phyloP scores from a whole-genome alignment of 257 asterid genomes.

The Catharanthus roseus region DNA sequence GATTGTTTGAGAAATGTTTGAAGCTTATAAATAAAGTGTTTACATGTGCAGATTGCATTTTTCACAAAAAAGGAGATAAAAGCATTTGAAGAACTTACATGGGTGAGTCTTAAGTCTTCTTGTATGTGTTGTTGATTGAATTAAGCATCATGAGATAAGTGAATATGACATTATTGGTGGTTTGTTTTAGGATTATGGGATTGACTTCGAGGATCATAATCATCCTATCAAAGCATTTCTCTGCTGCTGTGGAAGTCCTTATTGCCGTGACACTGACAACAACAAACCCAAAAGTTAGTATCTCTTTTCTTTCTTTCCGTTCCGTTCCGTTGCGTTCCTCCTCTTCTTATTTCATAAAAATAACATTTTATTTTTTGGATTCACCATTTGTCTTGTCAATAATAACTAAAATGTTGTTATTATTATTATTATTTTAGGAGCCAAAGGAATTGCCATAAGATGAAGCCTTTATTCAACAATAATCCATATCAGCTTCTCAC shows the following conservation, averaged over 20 bases:
- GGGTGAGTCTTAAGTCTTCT: too few species aligned
- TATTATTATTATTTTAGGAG: constrained; percentile 5
- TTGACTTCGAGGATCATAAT: constrained; percentile 43
- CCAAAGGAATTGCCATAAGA: background rate
- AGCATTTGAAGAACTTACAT: constrained; percentile 69
- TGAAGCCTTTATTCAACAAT: background rate
- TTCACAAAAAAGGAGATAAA: constrained; percentile 62
- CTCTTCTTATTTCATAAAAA: background rate
- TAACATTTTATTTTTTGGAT: background rate
- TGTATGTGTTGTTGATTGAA: too few species aligned
- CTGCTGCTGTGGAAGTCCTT: constrained; percentile 52
- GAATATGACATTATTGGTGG: too few species aligned
- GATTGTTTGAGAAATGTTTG: constrained; percentile 5
- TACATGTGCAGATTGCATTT: constrained; percentile 57
- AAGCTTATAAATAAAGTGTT: background rate
- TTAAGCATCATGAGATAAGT: too few species aligned
- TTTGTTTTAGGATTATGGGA: constrained; percentile 58
- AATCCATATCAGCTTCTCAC: too few species aligned
- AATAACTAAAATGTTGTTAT: too few species aligned
- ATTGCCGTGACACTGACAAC: constrained; percentile 50
- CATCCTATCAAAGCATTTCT: constrained; percentile 59
- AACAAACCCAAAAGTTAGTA: constrained; percentile 19
- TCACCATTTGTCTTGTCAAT: background rate
- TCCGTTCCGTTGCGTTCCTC: background rate
- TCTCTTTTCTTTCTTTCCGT: background rate